Evolutionary conservation across 176 grass and related monocot genomes (phyloP), one percentile per base, ranked within the genome.

Genomic region (Eragrostis curvula): DNA sequence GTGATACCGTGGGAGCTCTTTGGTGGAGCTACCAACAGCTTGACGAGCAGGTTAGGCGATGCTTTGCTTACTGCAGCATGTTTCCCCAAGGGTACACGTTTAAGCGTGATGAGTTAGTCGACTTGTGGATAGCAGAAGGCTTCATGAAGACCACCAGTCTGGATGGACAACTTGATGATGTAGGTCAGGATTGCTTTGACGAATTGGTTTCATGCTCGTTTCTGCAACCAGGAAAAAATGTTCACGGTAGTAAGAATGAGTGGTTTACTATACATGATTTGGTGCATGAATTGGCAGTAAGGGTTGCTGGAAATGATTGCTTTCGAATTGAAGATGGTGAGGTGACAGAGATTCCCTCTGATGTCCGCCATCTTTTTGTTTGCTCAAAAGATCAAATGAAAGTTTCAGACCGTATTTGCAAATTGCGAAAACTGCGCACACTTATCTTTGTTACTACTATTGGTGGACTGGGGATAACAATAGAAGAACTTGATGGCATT

Each of bases 21-120:
- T 77, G 68, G 73, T 86, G 66, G 83, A 83, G 83, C 43, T 90
- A 82, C 45, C 78, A 83, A 5, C 63, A 86, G 8, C 53, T 90
- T 2, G 7, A 74, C 23, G 65, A 47, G 5, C 64, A 47, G 4
- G 40, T 90, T 5, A 74, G 76, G 36, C 21, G 64, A 12, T 90
- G 88, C 66, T 90, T 90, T 62, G 39, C 53, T 44, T 86, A 82
- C 17, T 90, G 70, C 1, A 74, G 78, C 50, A 15, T 83, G 12
- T 90, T 83, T 83, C 64, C 52, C 9, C 69, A 64, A 82, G 30
- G 83, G 5, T 1, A 77, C 12, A 0, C 0, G 2, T 79, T 88
- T 63, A 2, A 0, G 21, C 70, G 59, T 63, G 49, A 59, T 1
- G 2, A 67, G n/a, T 77, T 90, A 53, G 15, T 90, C 18, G 15